Conservation (phyloP, 2,329 filamentous ascomycete species). For the Graphium sp. region DNA sequence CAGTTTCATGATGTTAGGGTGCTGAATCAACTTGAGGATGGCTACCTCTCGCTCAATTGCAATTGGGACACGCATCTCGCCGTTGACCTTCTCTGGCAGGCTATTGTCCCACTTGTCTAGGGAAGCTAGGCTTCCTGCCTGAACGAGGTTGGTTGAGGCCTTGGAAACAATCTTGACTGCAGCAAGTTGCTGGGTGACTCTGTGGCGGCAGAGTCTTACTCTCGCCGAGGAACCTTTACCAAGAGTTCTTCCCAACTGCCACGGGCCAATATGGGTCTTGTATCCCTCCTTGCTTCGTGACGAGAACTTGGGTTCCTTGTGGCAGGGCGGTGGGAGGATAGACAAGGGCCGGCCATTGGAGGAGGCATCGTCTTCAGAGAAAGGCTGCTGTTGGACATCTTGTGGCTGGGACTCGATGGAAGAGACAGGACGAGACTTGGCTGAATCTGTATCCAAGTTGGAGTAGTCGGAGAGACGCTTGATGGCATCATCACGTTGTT, state of each 20-base stretch:
- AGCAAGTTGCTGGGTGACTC: slow-evolving; percentile 59
- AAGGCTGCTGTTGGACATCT: neutral
- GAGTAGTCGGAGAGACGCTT: neutral
- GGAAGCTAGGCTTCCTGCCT: slow-evolving; percentile 71
- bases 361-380: slow-evolving; percentile 1
- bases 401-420: neutral
- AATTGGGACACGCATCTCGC: slow-evolving; percentile 60
- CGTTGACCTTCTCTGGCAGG: slow-evolving; percentile 34
- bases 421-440: neutral
- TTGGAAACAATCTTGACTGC: slow-evolving; percentile 95
- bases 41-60: slow-evolving; percentile 90
- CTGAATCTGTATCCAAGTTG: neutral
- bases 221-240: slow-evolving; percentile 81
- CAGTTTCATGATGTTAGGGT: slow-evolving; percentile 84
- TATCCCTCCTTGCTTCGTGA: slow-evolving; percentile 21
- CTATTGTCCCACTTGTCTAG: slow-evolving; percentile 57
- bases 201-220: slow-evolving; percentile 73
- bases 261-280: slow-evolving; percentile 77
- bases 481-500: slow-evolving; percentile 4
- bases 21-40: slow-evolving; percentile 91
- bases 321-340: neutral
- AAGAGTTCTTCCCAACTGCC: slow-evolving; percentile 78
- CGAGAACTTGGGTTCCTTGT: neutral
- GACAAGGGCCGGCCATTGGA: too few species aligned
- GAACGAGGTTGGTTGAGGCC: slow-evolving; percentile 59